These are phyloP conservation scores for Phaseolus coccineus DNA, from an alignment of 331 rosid genomes.

Conservation along the genomic window DNA sequence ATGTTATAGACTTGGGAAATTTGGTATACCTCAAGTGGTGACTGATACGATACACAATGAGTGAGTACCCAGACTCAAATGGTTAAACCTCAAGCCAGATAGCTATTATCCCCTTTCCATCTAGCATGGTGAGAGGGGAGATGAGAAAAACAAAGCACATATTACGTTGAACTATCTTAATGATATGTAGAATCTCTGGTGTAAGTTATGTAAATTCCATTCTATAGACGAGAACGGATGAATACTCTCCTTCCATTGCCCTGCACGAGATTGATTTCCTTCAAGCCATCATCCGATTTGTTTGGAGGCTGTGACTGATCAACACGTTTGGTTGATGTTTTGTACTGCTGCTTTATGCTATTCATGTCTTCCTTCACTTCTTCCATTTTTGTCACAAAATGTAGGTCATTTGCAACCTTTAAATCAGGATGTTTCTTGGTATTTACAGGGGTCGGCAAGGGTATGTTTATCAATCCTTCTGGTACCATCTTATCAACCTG, in stretches of 20 bases:
- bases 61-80: neutral
- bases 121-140: neutral
- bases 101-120: neutral
- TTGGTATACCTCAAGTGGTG: constrained; percentile 10
- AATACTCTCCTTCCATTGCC: constrained; percentile 63
- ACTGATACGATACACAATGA: too few relatives aligned
- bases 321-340: constrained; percentile 50
- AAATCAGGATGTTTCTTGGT: constrained; percentile 50
- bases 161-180: constrained; percentile 31
- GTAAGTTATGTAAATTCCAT: constrained; percentile 5
- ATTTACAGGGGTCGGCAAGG: constrained; percentile 44
- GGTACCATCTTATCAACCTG: constrained; percentile 50
- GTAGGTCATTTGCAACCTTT: constrained; percentile 53
- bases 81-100: neutral
- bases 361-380: constrained; percentile 51
- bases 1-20: constrained; percentile 9
- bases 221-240: constrained; percentile 71
- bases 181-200: constrained; percentile 8
- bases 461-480: constrained; percentile 52
- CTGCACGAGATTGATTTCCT: constrained; percentile 47
- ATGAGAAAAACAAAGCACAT: neutral
- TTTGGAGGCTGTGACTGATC: constrained; percentile 51
- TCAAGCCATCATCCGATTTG: constrained; percentile 53
- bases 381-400: constrained; percentile 55
- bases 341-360: constrained; percentile 48